phyloP scores from a whole-genome alignment of 2,329 filamentous ascomycete genomes.

The Cytospora piceae region DNA sequence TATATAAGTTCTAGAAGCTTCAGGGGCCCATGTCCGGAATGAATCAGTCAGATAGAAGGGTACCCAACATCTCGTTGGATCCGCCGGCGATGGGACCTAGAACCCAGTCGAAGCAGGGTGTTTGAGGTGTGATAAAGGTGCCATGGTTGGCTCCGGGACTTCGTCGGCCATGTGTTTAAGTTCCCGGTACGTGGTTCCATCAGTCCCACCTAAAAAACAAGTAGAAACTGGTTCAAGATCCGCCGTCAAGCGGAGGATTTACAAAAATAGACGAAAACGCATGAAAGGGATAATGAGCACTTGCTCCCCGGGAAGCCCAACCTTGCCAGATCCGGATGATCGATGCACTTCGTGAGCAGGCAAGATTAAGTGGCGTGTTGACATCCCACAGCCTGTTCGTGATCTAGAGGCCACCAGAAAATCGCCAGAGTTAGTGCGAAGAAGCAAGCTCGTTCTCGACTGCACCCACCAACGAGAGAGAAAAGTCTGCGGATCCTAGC shows the following conservation, averaged over 20 bases:
- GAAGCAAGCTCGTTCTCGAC: background rate
- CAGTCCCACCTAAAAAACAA: conserved; percentile 9
- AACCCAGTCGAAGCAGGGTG: conserved; percentile 19
- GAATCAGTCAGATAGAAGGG: conserved; percentile 5
- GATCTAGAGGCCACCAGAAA: background rate
- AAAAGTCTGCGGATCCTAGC: conserved; percentile 1
- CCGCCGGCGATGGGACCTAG: conserved; percentile 14
- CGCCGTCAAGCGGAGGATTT: conserved; percentile 9
- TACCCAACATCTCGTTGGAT: conserved; percentile 10
- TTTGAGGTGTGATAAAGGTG: conserved; percentile 8
- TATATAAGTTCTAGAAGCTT: conserved; percentile 18
- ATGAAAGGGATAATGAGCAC: conserved; percentile 1
- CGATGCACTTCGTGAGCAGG: background rate
- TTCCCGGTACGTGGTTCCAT: conserved; percentile 16
- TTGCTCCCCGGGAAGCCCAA: background rate
- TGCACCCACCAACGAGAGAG: background rate
- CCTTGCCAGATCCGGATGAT: background rate
- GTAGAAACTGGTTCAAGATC: conserved; percentile 18
- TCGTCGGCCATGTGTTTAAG: conserved; percentile 7
- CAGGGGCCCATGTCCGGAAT: background rate
- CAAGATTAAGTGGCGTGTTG: background rate
- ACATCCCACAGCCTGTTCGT: background rate
- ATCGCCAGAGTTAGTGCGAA: background rate
- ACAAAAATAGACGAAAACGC: conserved; percentile 8
- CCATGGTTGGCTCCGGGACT: conserved; percentile 15